Evolutionary conservation across 345 rosid genomes (phyloP).

Genomic region (Nephelium lappaceum): DNA sequence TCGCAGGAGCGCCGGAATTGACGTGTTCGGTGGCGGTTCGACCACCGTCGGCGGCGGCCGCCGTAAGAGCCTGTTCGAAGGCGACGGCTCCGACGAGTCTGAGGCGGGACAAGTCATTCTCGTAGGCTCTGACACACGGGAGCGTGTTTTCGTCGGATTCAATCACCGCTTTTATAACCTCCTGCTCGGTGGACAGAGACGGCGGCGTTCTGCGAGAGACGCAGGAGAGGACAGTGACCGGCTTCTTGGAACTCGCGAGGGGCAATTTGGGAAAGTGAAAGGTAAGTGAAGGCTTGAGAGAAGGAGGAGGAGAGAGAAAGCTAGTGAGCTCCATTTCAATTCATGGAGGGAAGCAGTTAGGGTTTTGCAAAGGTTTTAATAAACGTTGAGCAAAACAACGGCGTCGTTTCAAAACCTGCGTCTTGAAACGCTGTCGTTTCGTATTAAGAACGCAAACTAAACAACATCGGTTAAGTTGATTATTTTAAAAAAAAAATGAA

Average conservation of each 20-base stretch:
- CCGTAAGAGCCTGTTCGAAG: conserved; percentile 81
- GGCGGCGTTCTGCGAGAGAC: not conserved
- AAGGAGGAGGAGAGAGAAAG: not conserved
- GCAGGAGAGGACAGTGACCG: conserved; percentile 29
- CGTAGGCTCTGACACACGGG: conserved; percentile 84
- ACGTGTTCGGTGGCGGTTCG: conserved; percentile 75
- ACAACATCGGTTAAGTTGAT: too few species aligned
- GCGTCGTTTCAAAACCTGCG: not conserved
- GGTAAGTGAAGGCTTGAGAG: not conserved
- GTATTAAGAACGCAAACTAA: too few species aligned
- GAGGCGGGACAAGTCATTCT: conserved; percentile 68
- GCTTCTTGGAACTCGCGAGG: not conserved
- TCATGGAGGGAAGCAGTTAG: not conserved
- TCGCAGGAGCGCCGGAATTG: conserved; percentile 53
- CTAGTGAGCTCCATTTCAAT: conserved; percentile 9
- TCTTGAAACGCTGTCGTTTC: not conserved
- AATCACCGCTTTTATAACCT: conserved; percentile 65
- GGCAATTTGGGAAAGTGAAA: not conserved
- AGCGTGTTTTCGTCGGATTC: conserved; percentile 56
- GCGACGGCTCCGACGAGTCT: conserved; percentile 75
- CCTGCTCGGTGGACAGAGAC: conserved; percentile 47
- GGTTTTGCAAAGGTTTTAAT: not conserved
- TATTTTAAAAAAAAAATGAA: not conserved
- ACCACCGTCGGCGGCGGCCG: conserved; percentile 95
- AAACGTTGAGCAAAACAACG: not conserved